Conservation (phyloP, 345 rosid species). For the Mallotus nudiflorus region DNA sequence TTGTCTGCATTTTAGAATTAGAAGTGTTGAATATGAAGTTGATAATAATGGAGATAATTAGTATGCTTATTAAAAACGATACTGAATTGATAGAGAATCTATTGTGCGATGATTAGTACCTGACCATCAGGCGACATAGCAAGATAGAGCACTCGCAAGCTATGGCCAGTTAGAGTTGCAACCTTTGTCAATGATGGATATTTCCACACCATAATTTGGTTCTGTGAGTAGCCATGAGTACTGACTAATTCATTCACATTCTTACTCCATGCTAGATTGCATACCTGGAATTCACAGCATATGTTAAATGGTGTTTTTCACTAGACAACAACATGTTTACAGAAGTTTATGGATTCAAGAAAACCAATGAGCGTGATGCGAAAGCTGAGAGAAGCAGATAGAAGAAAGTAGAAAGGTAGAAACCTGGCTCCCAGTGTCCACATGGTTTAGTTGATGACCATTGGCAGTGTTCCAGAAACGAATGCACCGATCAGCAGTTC, state of each 20-base stretch:
- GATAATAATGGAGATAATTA: too few species aligned
- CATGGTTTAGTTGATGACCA: slow-evolving; percentile 77
- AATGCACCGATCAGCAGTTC: slow-evolving; percentile 95
- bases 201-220: slow-evolving; percentile 98
- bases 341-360: too few species aligned
- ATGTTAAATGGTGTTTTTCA: neutral
- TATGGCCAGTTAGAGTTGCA: slow-evolving; percentile 87
- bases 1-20: slow-evolving; percentile 66
- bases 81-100: too few species aligned
- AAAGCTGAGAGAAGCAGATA: too few species aligned
- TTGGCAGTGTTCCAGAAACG: slow-evolving; percentile 94
- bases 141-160: slow-evolving; percentile 89
- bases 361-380: too few species aligned
- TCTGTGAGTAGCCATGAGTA: slow-evolving; percentile 96
- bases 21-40: too few species aligned
- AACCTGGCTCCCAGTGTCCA: slow-evolving; percentile 97
- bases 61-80: too few species aligned
- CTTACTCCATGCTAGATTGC: slow-evolving; percentile 98
- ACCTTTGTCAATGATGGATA: slow-evolving; percentile 95
- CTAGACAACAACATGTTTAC: too few species aligned
- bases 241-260: slow-evolving; percentile 95
- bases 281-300: slow-evolving; percentile 57
- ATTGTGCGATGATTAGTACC: slow-evolving; percentile 40
- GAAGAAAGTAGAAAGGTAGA: neutral
- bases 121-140: slow-evolving; percentile 95